Evolutionary conservation across 2,329 filamentous ascomycete species (phyloP), one percentile per base, ranked within the genome.

Genomic region (Daldinia sp.): DNA sequence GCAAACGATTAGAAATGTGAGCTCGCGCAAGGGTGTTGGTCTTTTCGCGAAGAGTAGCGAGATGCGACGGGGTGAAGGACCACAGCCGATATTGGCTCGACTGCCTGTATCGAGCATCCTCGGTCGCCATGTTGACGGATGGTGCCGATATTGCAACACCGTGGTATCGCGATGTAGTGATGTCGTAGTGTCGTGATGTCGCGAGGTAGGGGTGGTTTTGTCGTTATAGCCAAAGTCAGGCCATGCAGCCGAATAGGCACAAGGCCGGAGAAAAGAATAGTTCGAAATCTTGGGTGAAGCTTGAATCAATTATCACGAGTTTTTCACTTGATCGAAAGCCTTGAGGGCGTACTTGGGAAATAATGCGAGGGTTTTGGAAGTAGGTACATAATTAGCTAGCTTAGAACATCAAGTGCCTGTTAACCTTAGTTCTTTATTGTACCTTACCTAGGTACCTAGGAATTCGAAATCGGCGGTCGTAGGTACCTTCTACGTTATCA

Each of bases 11-110:
- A 7, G 82, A 77, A 68, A 87, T 94, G 83, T 79, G 90, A 78
- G 74, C 75, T 65, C 76, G 79, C 2, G 95, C 95, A 50, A 92
- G 84, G 8, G 84, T 79, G 78, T 97, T 97, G 29, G 94, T 97
- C 68, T 90, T 90, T 39, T 83, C 80, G 60, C 95, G 91, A 21
- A 94, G 84, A 1, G 88, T 83, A 49, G 85, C 82, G 3, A 99
- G 86, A 35, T 89, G 87, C 2, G 87, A 78, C 2, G 89, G 86
- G 0, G 93, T 92, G 78, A 94, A 98, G 9, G 94, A 97, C 95
- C 95, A 99, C 61, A 96, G 84, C 41, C 91, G 87, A 75, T 88
- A 98, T 77, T 99, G 95, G 47, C 92, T 94, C 0, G 94, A 96
- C 52, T 91, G 86, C 29, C 93, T 89, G 79, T 98, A 99, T 57